phyloP scores from a whole-genome alignment of 345 rosid species.

The Crucihimalaya himalaica region DNA sequence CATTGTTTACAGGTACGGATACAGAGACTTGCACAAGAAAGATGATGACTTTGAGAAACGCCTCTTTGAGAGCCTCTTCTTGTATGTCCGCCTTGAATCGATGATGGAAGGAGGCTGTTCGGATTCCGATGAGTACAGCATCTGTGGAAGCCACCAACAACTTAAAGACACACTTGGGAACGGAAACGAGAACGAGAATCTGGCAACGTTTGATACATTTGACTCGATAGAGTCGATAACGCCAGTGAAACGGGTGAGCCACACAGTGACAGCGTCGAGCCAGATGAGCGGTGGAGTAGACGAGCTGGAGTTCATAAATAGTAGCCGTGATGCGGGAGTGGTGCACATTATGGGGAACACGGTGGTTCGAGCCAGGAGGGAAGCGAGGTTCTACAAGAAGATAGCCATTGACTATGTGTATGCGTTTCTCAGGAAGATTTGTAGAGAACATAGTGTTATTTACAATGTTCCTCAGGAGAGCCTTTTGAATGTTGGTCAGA shows the following conservation, averaged over 20 bases:
- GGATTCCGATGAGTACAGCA: constrained; percentile 74
- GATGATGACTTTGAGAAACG: constrained; percentile 74
- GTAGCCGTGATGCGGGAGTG: constrained; percentile 66
- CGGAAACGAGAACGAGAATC: constrained; percentile 21
- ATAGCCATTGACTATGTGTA: constrained; percentile 65
- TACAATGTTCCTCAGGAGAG: constrained; percentile 78
- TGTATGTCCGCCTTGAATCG: constrained; percentile 62
- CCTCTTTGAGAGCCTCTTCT: constrained; percentile 63
- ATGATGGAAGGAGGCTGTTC: constrained; percentile 76
- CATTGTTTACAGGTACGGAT: constrained; percentile 58
- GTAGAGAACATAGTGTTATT: constrained; percentile 71
- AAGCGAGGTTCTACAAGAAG: constrained; percentile 62
- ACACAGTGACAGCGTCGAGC: constrained; percentile 46
- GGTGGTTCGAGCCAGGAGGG: constrained; percentile 60
- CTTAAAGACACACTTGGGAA: constrained; percentile 33
- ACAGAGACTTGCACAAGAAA: constrained; percentile 77
- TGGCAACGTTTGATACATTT: constrained; percentile 35
- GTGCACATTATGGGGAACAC: constrained; percentile 82
- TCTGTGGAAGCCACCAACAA: constrained; percentile 49
- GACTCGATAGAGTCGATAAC: constrained; percentile 36
- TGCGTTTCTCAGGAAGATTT: constrained; percentile 81
- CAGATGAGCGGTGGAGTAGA: constrained; percentile 54
- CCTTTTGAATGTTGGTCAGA: constrained; percentile 73
- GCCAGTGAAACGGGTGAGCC: constrained; percentile 33
- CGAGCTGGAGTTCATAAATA: constrained; percentile 60